A percentile compares a stretch with the other conserved stretches of the same genome.
These are phyloP conservation scores for Citrus hindsii DNA, from an alignment of 345 rosid species.

Conservation along the genomic window DNA sequence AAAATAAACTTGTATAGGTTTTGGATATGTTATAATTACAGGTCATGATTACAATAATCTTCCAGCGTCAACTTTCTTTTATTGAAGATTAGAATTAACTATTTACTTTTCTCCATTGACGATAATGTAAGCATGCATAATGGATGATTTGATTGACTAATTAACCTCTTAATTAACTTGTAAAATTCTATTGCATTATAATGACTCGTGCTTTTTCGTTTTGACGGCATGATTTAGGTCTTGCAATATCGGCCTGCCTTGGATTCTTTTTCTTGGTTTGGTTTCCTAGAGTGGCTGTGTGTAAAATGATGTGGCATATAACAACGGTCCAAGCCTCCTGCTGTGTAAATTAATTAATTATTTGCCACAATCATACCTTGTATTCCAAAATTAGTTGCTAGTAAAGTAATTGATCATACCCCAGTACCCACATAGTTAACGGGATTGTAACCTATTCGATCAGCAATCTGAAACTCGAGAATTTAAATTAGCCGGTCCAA, in stretches of 20 bases:
- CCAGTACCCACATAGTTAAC: not conserved
- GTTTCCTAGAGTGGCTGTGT: not conserved
- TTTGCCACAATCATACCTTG: not conserved
- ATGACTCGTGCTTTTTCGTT: not conserved
- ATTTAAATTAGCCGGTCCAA: not conserved
- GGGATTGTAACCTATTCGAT: conserved; percentile 27
- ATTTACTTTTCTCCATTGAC: not conserved
- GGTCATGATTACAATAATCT: not conserved
- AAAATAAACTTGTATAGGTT: not conserved
- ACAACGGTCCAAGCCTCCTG: not conserved
- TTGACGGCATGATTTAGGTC: not conserved
- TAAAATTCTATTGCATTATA: too few relatives aligned
- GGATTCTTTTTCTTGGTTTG: conserved; percentile 8
- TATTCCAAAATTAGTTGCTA: not conserved
- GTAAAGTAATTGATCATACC: not conserved
- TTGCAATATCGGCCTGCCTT: not conserved
- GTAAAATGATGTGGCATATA: not conserved
- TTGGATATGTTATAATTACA: not conserved
- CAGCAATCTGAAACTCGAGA: not conserved
- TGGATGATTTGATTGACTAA: not conserved
- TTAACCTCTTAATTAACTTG: not conserved
- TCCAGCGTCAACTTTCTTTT: not conserved
- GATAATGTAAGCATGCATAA: not conserved
- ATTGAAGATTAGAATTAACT: not conserved
- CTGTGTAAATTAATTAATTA: not conserved